Evolutionary conservation across 805 yeast species (phyloP).

Genomic region (Candida taoyuanica): DNA sequence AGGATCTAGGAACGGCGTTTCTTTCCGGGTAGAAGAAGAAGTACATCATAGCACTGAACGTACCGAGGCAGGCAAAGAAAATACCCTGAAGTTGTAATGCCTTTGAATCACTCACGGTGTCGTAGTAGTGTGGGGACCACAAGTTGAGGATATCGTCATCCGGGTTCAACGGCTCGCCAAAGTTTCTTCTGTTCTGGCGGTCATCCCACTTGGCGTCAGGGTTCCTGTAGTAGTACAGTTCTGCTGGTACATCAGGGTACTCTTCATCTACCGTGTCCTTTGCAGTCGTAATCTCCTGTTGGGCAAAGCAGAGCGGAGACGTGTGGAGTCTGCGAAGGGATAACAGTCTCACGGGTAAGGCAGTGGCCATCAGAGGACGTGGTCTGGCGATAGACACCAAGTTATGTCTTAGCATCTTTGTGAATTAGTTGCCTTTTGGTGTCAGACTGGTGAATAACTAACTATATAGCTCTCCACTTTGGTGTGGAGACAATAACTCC

Average conservation of each 20-base stretch:
- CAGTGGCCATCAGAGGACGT: not conserved
- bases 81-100: constrained; percentile 56
- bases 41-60: constrained; percentile 41
- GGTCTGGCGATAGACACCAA: no score
- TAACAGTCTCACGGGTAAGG: not conserved
- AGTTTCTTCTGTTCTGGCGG: constrained; percentile 75
- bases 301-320: not conserved
- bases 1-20: constrained; percentile 73
- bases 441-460: no score
- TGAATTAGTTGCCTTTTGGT: no score
- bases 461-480: no score
- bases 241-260: constrained; percentile 57
- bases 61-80: constrained; percentile 48
- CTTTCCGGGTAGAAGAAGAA: constrained; percentile 54
- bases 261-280: constrained; percentile 28
- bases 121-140: constrained; percentile 82
- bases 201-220: constrained; percentile 76
- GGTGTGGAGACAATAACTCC: no score
- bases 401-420: no score
- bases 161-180: constrained; percentile 65
- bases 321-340: constrained; percentile 3
- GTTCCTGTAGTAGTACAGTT: constrained; percentile 59
- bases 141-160: constrained; percentile 71
- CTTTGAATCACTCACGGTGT: constrained; percentile 50
- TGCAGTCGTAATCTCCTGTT: not conserved